Evolutionary conservation across 345 rosid species (phyloP), one percentile per base, ranked within the genome.

Genomic region (Zanthoxylum bungeanum): DNA sequence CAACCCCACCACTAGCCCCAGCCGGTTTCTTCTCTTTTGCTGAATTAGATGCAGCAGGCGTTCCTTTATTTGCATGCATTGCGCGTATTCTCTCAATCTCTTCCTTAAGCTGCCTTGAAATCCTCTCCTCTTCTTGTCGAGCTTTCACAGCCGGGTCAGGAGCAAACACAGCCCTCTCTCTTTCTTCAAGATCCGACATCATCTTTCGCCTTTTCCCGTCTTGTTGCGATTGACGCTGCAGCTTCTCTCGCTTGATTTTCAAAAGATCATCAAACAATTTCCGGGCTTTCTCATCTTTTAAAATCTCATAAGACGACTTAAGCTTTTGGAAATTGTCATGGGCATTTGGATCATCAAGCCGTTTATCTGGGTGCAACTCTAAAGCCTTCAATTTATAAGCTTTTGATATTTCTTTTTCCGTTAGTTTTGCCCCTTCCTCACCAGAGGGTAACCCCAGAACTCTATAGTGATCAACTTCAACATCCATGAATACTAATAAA

Each of bases 181-280:
- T 83, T 66, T 85, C 90, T 73, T 94, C 97, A 46, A 94, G 88
- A 80, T 94, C 95, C 0, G 92, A 83, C 71, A 84, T 85, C 97
- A 92, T 89, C 76, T 79, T 89, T 33, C 89, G 83, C 64, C 94
- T 86, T 70, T 85, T 94, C 16, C 90, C 71, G 76, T 84, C 98
- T 24, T 85, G 89, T 62, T 84, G 89, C 0, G 82, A 70, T 27
- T 76, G 80, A 12, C 89, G 88, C 22, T 62, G 82, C 33, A 76
- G 79, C 76, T 91, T 83, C 56, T 89, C 97, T 3, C 86, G 86
- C 79, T 88, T 91, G n/a, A 85, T 76, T 58, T 87, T 76, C 24
- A 94, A 82, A 56, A 92, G 92, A 79, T 94, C 98, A 74, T 91
- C 92, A 46, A 90, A 92, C 60, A 90, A 78, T 80, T 86, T 92